Evolutionary conservation across 192 early-diverging fungal species (phyloP).

Genomic region (Hyaloraphidium curvatum): DNA sequence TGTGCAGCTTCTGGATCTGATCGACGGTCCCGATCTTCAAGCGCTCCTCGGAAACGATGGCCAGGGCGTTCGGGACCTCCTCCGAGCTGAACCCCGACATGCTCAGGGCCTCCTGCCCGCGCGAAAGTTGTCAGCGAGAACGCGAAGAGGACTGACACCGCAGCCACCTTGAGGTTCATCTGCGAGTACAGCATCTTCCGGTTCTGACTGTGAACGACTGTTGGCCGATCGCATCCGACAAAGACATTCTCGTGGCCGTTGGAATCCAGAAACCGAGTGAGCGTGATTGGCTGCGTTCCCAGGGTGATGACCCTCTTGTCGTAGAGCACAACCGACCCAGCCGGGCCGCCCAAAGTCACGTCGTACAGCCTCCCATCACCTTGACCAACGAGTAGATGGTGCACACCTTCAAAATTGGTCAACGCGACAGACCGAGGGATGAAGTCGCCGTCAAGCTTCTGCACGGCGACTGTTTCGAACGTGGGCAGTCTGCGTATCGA

Average conservation of each 20-base stretch:
- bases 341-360: too few relatives aligned
- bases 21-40: constrained; percentile 62
- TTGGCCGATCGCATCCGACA: constrained; percentile 62
- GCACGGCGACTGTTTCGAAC: constrained; percentile 22
- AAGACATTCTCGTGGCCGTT: constrained; percentile 38
- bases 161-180: constrained; percentile 52
- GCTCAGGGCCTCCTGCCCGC: constrained; percentile 33
- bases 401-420: constrained; percentile 34
- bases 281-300: constrained; percentile 51
- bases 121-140: neutral
- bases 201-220: constrained; percentile 42
- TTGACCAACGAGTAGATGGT: constrained; percentile 56
- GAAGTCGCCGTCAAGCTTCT: constrained; percentile 26
- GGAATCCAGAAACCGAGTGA: constrained; percentile 30
- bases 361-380: too few relatives aligned
- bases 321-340: constrained; percentile 12
- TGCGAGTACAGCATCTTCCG: constrained; percentile 61
- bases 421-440: constrained; percentile 41
- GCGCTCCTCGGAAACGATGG: constrained; percentile 34
- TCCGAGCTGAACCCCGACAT: constrained; percentile 40
- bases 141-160: neutral
- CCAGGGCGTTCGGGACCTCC: constrained; percentile 28
- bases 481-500: constrained; percentile 32
- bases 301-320: constrained; percentile 45
- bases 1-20: constrained; percentile 66